Conservation (phyloP, 2,329 filamentous ascomycete species). For the Tolypocladium guangdongense region DNA sequence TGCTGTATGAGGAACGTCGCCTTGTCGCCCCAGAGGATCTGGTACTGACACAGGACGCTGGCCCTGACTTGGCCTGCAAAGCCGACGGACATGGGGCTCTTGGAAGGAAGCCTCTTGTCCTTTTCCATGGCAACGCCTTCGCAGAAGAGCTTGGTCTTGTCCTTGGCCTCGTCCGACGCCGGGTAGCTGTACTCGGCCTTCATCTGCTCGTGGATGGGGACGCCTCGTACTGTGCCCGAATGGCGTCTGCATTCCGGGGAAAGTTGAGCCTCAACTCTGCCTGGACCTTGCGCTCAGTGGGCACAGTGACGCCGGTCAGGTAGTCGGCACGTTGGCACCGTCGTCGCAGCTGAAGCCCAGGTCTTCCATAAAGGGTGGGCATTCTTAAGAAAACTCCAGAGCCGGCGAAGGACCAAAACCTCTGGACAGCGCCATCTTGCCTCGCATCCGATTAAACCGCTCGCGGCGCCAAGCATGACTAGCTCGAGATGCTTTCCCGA, state of each 20-base stretch:
- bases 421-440: not conserved
- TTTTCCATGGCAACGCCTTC: slow-evolving; percentile 43
- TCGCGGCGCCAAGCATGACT: no score
- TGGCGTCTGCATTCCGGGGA: slow-evolving; percentile 30
- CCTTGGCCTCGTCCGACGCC: slow-evolving; percentile 32
- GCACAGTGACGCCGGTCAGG: slow-evolving; percentile 54
- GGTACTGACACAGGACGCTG: slow-evolving; percentile 49
- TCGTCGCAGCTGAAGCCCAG: slow-evolving; percentile 52
- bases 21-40: slow-evolving; percentile 55
- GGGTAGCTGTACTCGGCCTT: slow-evolving; percentile 47
- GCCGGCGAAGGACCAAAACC: not conserved
- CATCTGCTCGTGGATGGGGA: slow-evolving; percentile 41
- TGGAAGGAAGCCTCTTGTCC: slow-evolving; percentile 37
- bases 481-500: not conserved
- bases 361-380: slow-evolving; percentile 55
- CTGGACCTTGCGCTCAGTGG: slow-evolving; percentile 55
- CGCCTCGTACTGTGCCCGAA: slow-evolving; percentile 39
- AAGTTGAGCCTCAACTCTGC: slow-evolving; percentile 26
- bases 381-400: slow-evolving; percentile 19
- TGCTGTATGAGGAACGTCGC: slow-evolving; percentile 54
- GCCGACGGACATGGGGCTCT: slow-evolving; percentile 44
- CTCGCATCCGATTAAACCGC: no score
- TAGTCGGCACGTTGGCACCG: slow-evolving; percentile 56
- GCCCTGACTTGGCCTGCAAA: slow-evolving; percentile 45
- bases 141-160: slow-evolving; percentile 41